Percentiles rank a stretch among this genome's conserved stretches.
These are phyloP conservation scores for Chlorella vulgaris DNA, from an alignment of 139 green algal genomes.

Conservation along the genomic window DNA sequence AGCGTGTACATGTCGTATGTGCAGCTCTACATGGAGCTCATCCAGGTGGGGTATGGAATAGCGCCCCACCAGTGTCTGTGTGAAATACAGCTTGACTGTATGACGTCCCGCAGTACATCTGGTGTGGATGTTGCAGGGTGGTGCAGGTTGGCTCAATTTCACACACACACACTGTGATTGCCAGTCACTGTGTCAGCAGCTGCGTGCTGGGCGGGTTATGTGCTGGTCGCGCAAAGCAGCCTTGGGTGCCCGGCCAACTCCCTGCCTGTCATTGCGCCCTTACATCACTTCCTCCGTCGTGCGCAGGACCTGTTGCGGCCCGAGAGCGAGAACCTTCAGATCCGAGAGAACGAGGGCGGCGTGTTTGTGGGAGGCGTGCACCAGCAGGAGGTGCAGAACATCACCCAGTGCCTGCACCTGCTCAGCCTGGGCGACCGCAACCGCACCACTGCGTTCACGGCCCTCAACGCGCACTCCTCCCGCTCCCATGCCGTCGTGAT, in stretches of 20 bases:
- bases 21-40: conserved; percentile 90
- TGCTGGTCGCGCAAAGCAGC: too few species aligned
- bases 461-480: conserved; percentile 81
- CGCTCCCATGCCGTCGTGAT: conserved; percentile 83
- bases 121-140: too few species aligned
- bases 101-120: too few species aligned
- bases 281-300: background rate
- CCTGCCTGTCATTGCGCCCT: background rate
- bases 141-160: too few species aligned
- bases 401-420: conserved; percentile 84
- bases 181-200: too few species aligned
- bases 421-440: conserved; percentile 82
- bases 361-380: conserved; percentile 79
- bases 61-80: too few species aligned
- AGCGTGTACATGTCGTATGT: conserved; percentile 82
- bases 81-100: too few species aligned
- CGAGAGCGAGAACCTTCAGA: conserved; percentile 76
- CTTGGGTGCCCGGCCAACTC: too few species aligned
- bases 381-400: conserved; percentile 62
- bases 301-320: conserved; percentile 79
- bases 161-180: too few species aligned
- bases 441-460: conserved; percentile 53
- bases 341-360: conserved; percentile 79
- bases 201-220: too few species aligned
- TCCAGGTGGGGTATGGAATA: conserved; percentile 55